These are phyloP conservation scores for Lagenidium giganteum DNA, from an alignment of 352 stramenopile species.

Conservation along the genomic window DNA sequence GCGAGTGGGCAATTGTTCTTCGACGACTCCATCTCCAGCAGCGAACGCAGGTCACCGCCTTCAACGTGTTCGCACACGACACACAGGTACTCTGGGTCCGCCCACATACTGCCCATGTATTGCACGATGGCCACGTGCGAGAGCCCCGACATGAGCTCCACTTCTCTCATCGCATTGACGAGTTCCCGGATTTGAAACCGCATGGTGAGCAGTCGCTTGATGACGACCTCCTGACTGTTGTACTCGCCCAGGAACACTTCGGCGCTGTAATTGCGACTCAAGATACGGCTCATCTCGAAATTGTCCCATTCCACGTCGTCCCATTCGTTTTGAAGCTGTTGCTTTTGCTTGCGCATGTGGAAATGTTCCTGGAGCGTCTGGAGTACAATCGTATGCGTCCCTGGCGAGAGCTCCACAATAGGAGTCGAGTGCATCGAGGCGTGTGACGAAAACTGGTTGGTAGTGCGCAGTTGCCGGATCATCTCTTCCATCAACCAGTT, in stretches of 20 bases:
- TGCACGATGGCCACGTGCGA: conserved; percentile 63
- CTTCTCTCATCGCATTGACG: conserved; percentile 62
- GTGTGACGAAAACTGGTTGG: too few species aligned
- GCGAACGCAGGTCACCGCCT: conserved; percentile 40
- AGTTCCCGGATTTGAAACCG: conserved; percentile 53
- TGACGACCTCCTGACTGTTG: conserved; percentile 46
- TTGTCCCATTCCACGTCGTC: conserved; percentile 51
- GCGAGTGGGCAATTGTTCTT: conserved; percentile 9
- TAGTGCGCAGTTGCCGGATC: conserved; percentile 41
- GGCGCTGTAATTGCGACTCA: conserved; percentile 55
- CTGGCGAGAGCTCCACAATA: too few species aligned
- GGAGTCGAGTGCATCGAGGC: too few species aligned
- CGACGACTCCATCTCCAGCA: conserved; percentile 49
- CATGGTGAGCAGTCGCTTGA: conserved; percentile 66
- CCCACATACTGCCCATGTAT: conserved; percentile 74
- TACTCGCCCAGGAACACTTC: conserved; percentile 66
- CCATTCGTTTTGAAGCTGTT: conserved; percentile 27
- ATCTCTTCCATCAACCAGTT: conserved; percentile 64
- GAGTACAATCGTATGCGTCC: too few species aligned
- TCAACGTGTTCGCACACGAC: conserved; percentile 68
- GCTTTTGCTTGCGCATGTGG: conserved; percentile 32
- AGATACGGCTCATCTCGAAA: conserved; percentile 55
- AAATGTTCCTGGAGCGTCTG: too few species aligned
- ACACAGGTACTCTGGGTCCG: conserved; percentile 48
- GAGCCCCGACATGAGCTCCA: conserved; percentile 53